Percentiles rank a stretch among this genome's conserved stretches.
These are phyloP conservation scores for Nakazawaea anatomiae DNA, from an alignment of 805 yeast species.

Conservation along the genomic window DNA sequence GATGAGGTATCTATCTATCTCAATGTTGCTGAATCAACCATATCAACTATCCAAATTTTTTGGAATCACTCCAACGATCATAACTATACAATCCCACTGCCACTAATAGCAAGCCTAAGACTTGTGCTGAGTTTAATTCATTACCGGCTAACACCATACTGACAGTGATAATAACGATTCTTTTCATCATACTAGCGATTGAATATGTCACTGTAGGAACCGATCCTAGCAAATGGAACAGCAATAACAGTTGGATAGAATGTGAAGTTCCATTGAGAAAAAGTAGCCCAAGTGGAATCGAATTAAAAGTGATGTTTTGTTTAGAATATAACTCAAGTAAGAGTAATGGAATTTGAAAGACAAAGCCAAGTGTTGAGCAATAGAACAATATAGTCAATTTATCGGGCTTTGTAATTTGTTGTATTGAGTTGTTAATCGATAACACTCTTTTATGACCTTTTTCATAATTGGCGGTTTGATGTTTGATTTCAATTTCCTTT, in stretches of 20 bases:
- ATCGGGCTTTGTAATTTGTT: slow-evolving; percentile 48
- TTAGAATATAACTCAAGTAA: slow-evolving; percentile 47
- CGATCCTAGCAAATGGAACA: slow-evolving; percentile 75
- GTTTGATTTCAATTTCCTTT: slow-evolving; percentile 18
- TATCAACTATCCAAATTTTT: slow-evolving; percentile 4
- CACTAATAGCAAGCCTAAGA: slow-evolving; percentile 44
- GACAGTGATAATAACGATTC: slow-evolving; percentile 76
- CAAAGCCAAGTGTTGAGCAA: slow-evolving; percentile 68
- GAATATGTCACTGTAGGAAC: slow-evolving; percentile 83
- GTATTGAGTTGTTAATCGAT: slow-evolving; percentile 6
- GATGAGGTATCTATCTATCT: no score
- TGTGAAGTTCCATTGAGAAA: slow-evolving; percentile 69
- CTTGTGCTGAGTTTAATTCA: slow-evolving; percentile 38
- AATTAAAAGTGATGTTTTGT: slow-evolving; percentile 21
- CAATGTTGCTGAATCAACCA: background rate
- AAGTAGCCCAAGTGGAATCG: slow-evolving; percentile 43
- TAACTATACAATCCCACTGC: slow-evolving; percentile 54
- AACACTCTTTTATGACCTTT: slow-evolving; percentile 1
- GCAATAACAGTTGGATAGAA: slow-evolving; percentile 72
- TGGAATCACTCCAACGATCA: slow-evolving; percentile 46
- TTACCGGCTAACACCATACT: slow-evolving; percentile 65
- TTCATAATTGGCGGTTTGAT: slow-evolving; percentile 5
- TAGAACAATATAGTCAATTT: slow-evolving; percentile 76
- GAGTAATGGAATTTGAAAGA: slow-evolving; percentile 72
- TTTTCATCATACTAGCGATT: slow-evolving; percentile 80